Evolutionary conservation across 169 alveolate species (phyloP), one percentile per base, ranked within the genome.

Genomic region (Eimeria maxima): DNA sequence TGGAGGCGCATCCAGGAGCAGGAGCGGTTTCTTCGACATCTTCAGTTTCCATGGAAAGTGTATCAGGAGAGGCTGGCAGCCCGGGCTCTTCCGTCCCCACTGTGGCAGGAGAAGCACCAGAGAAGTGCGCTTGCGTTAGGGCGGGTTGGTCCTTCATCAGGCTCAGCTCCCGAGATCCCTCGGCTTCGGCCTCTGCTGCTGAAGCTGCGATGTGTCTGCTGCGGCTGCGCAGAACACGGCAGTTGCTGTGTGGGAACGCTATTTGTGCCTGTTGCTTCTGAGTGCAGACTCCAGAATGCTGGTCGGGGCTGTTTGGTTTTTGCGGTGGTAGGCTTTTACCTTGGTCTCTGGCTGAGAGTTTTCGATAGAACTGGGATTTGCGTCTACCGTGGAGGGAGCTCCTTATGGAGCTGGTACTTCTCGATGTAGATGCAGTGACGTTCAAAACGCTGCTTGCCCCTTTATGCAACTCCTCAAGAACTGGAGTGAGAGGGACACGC

Each of bases 31-130:
- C 93, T 86, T 63, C 93, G 6, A 20, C 1, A n/a, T 60, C 93
- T 63, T 80, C 93, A 63, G 83, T 55, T 20, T 47, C 93, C 45
- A 22, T 29, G 24, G 55, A 29, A 18, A 63, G 22, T 22, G 93
- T 42, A 71, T 86, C 93, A 5, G 93, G 93, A 33, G 93, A 38
- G 57, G 93, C 93, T 22, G 93, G 93, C 45, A 86, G 83, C 29
- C 65, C 93, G 16, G 74, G 22, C 14, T 57, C 93, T 13, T 63
- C 55, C 38, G 57, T 74, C 55, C 27, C 50, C 24, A 33, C 69
- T 4, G 91, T 33, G 22, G 57, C 57, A 53, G 57, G 76, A n/a
- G 73, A 16, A 33, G 20, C 74, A 0, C 55, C 91, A 83, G 71
- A 38, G 93, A 22, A 20, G 24, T 63, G 65, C 4, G n/a, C 81